phyloP scores from a whole-genome alignment of 2,329 filamentous ascomycete genomes.

The Gnomoniopsis sp. region DNA sequence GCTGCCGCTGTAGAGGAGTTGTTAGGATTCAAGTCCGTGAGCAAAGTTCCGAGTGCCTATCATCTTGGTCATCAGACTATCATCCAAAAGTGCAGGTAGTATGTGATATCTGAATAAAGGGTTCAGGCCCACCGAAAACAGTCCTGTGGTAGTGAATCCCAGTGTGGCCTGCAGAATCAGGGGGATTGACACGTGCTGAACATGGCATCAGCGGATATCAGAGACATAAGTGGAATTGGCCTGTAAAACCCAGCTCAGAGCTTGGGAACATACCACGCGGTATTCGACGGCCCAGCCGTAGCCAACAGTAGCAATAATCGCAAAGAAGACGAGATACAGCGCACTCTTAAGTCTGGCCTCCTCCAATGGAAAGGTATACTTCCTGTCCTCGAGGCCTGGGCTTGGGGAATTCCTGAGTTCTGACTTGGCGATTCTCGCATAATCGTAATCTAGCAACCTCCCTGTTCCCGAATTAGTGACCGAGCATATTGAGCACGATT shows the following conservation, averaged over 20 bases:
- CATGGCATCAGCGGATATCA: background rate
- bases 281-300: constrained; percentile 3
- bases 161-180: background rate
- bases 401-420: background rate
- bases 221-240: background rate
- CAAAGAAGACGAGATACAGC: constrained; percentile 1
- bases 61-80: background rate
- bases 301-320: constrained; percentile 3
- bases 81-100: no score
- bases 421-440: background rate
- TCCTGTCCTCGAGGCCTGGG: background rate
- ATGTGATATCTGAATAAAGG: background rate
- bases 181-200: constrained; percentile 1
- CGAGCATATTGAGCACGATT: background rate
- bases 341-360: constrained; percentile 1
- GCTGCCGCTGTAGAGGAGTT: constrained; percentile 22
- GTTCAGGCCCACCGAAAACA: background rate
- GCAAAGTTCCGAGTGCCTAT: constrained; percentile 1
- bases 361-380: background rate
- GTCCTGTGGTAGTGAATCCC: constrained; percentile 3
- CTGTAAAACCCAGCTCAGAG: accelerated
- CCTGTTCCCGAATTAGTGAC: background rate
- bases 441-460: constrained; percentile 1
- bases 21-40: constrained; percentile 20
- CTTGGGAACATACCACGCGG: background rate